Evolutionary conservation across 2,329 filamentous ascomycete genomes (phyloP), one percentile per base, ranked within the genome.

Genomic region (Zymoseptoria brevis): DNA sequence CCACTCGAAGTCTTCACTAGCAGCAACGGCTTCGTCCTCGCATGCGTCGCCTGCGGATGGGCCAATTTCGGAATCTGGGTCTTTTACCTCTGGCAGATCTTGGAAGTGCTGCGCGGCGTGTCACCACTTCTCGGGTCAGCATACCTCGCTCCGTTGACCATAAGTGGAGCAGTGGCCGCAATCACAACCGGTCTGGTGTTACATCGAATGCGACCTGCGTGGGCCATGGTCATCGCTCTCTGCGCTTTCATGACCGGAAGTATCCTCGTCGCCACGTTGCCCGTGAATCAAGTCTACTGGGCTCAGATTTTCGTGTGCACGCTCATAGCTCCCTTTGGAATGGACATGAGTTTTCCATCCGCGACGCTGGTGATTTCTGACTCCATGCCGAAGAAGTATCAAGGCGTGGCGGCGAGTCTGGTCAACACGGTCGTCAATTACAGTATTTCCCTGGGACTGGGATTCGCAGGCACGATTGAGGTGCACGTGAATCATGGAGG

Each of bases 341-440:
- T 87, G 80, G 84, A 88, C 68, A 86, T 87, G 78, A 82, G 78
- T 1, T 86, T 86, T 64, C 85, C 86, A 0, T 81, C 84, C 0
- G 83, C 82, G 0, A 86, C 80, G 0, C 68, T 87, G 11, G 78
- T 87, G 29, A 74, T 88, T 8, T 82, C 79, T 29, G 80, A 87
- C 63, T 74, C 74, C 1, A 74, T 80, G 26, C 64, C 71, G 8
- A 72, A 74, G 29, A 71, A 79, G 55, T 75, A 79, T 55, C 80
- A 83, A 62, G 80, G 80, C 4, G 74, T 81, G 16, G 79, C 79
- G 2, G 79, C 79, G 0, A 82, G 79, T 19, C 69, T 88, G 5
- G 82, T 87, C 30, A 84, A 80, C 59, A 87, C 85, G 0, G 59
- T 66, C 30, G 63, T 88, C 61, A 88, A 89, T 70, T 89, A 88